Base-by-base conservation (phyloP, 2,329 filamentous ascomycete species). In the Fusarium sp. region DNA sequence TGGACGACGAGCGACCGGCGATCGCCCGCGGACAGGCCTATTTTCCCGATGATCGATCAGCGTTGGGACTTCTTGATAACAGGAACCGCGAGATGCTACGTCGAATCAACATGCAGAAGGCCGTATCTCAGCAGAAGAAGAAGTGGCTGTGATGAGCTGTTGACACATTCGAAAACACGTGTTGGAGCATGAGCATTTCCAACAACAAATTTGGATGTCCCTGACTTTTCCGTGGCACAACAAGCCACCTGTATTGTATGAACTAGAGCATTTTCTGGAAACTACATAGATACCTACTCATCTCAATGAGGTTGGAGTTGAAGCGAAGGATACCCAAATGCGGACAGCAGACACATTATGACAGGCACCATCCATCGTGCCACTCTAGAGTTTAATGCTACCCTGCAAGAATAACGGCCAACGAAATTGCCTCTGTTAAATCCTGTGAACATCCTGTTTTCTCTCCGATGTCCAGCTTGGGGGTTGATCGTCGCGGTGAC, bases 81-180 rank as follows among this genome's bases (percentile, higher is more conserved):
- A 81, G 84, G 59, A 87, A 86, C 76, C 81, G 86, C 18, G 86
- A 88, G 78, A 83, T 85, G 79, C 74, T 88, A 65, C 80, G 86
- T 47, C 80, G 85, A 53, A 82, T 87, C 59, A 84, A 86, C 72
- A 79, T 82, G 80, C 82, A 84, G 73, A 86, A 86, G 79, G 77
- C 75, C 29, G 70, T 69, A 25, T 71, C 71, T 38, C 82, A 79
- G 70, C 82, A 79, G 70, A 81, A 78, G 71, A 78, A 74, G 65
- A 77, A 78, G 71, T 80, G 75, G 75, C 73, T 74, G 38, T 69
- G 48, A 64, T 46, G 40, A 46, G 20, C 29, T 52, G 29, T 43
- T 38, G 27, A 53, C 6, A 27, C 43, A 25, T 30, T 20, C 15
- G 20, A 18, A 54, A 32, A 29, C 10, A 20, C 34, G 16, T 55